Conservation (phyloP, 768 basidiomycete genomes). For the Pholiota conissans region DNA sequence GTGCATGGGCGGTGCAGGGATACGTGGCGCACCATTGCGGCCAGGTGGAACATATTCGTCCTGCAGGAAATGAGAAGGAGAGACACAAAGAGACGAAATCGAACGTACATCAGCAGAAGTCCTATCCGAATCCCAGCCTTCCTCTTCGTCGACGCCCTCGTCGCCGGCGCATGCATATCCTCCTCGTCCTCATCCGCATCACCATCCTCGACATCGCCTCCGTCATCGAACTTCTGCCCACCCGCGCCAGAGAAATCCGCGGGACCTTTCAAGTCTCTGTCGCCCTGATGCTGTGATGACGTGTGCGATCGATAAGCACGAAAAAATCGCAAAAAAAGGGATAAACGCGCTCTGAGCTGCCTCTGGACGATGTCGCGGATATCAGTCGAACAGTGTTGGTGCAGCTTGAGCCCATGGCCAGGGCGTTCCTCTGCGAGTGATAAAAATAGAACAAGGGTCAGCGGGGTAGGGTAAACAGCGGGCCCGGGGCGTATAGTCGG, state of each 20-base stretch:
- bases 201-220: constrained; percentile 14
- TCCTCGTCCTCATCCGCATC: constrained; percentile 12
- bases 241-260: constrained; percentile 32
- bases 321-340: neutral
- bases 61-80: neutral
- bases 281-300: constrained; percentile 31
- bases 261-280: constrained; percentile 35
- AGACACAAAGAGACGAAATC: neutral
- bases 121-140: neutral
- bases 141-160: constrained; percentile 6
- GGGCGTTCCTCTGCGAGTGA: constrained; percentile 50
- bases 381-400: constrained; percentile 67
- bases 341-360: constrained; percentile 45
- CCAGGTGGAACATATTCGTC: neutral
- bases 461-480: constrained; percentile 1
- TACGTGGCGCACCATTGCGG: neutral
- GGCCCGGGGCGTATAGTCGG: neutral
- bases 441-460: constrained; percentile 24
- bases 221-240: constrained; percentile 26
- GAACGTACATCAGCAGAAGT: constrained; percentile 5
- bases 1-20: constrained; percentile 1
- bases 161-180: neutral
- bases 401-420: constrained; percentile 70
- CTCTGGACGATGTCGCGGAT: constrained; percentile 60
- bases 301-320: constrained; percentile 15